phyloP scores from a whole-genome alignment of 768 basidiomycete genomes.

The Suillus subaureus region DNA sequence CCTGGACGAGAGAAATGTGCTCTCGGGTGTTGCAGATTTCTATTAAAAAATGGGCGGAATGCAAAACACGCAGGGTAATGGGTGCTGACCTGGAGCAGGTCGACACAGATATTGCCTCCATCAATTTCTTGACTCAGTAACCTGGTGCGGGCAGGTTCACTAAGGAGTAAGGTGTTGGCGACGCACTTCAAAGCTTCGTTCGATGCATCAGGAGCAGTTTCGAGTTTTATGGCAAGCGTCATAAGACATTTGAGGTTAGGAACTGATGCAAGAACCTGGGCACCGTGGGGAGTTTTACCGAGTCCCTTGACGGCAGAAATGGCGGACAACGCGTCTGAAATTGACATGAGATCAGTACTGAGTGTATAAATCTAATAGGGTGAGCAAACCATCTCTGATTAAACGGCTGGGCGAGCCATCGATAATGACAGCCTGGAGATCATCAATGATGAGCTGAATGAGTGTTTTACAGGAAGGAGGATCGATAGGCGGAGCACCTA shows the following conservation, averaged over 20 bases:
- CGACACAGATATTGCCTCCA: conserved; percentile 59
- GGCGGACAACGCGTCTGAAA: conserved; percentile 65
- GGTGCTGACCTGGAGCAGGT: conserved; percentile 56
- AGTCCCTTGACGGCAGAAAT: conserved; percentile 74
- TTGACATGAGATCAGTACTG: neutral
- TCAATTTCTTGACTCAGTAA: conserved; percentile 61
- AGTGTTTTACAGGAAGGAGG: conserved; percentile 52
- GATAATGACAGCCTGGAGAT: conserved; percentile 45
- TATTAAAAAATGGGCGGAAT: conserved; percentile 29
- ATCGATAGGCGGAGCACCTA: conserved; percentile 41
- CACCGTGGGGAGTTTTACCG: conserved; percentile 70
- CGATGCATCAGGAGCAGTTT: conserved; percentile 58
- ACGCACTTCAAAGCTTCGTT: conserved; percentile 75
- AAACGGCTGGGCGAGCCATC: conserved; percentile 50
- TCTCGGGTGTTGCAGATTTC: conserved; percentile 64
- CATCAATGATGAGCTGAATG: conserved; percentile 58
- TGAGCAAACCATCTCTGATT: conserved; percentile 52
- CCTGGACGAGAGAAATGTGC: conserved; percentile 73
- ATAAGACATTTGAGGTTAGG: conserved; percentile 62
- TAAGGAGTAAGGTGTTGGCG: conserved; percentile 77
- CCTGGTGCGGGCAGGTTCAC: conserved; percentile 59
- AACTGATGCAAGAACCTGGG: conserved; percentile 56
- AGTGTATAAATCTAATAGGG: neutral
- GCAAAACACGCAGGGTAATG: conserved; percentile 17
- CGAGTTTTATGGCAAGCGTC: conserved; percentile 50